Conservation (phyloP, 1,139 yeast genomes). For the Tardiomyces digboiensis region DNA sequence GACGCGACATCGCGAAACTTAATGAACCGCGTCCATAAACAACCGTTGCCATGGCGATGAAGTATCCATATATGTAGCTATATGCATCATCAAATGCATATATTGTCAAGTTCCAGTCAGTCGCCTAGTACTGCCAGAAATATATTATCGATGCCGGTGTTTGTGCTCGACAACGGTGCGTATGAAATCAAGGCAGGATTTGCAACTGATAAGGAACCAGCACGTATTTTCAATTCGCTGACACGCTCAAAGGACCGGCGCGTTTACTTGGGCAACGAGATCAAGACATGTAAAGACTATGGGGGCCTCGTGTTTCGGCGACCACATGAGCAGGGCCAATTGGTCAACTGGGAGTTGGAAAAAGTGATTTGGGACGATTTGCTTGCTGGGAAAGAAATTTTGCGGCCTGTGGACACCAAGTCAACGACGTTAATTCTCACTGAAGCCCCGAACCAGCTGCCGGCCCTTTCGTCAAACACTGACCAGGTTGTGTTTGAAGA, state of each 20-base stretch:
- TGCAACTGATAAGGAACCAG: conserved; percentile 23
- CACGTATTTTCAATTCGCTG: conserved; percentile 55
- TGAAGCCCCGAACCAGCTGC: conserved; percentile 77
- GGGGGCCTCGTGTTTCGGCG: conserved; percentile 69
- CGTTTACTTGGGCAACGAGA: conserved; percentile 64
- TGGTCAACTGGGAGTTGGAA: conserved; percentile 88
- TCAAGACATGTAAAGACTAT: conserved; percentile 55
- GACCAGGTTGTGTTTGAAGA: conserved; percentile 96
- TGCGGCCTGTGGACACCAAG: conserved; percentile 31
- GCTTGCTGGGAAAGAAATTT: conserved; percentile 33
- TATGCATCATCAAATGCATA: too few relatives aligned
- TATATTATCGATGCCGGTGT: neutral
- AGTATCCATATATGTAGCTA: too few relatives aligned
- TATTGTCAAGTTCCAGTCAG: too few relatives aligned
- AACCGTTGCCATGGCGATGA: too few relatives aligned
- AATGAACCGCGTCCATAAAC: too few relatives aligned
- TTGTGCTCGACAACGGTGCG: conserved; percentile 80
- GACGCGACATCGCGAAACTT: too few relatives aligned
- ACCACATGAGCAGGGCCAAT: conserved; percentile 79
- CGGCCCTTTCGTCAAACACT: conserved; percentile 72
- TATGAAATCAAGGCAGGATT: conserved; percentile 74
- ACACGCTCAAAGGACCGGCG: conserved; percentile 70
- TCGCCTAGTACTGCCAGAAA: too few relatives aligned
- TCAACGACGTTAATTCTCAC: conserved; percentile 49
- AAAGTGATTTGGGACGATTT: conserved; percentile 91